phyloP scores from a whole-genome alignment of 495 filamentous ascomycete genomes.

The Penicillium herquei region DNA sequence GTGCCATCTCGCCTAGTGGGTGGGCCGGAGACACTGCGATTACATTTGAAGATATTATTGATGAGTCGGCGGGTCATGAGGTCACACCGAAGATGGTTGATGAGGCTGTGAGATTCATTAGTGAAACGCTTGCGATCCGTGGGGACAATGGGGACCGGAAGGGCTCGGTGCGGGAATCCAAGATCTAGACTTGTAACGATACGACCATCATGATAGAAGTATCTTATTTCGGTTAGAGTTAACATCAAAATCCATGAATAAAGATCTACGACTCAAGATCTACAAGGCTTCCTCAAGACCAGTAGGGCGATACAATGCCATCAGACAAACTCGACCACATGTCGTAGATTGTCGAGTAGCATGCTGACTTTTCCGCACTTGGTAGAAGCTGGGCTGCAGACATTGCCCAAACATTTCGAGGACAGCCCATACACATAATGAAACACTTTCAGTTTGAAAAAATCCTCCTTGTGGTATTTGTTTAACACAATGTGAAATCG shows the following conservation, averaged over 20 bases:
- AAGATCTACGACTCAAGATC: constrained; percentile 6
- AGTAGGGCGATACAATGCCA: background rate
- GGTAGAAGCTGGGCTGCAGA: background rate
- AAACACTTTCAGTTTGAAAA: constrained; percentile 16
- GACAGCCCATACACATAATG: background rate
- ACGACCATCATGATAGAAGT: background rate
- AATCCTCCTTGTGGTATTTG: constrained; percentile 44
- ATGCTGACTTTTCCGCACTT: too few species aligned
- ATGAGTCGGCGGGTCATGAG: constrained; percentile 68
- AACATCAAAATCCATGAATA: too few species aligned
- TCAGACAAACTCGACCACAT: background rate
- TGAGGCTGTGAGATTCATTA: constrained; percentile 67
- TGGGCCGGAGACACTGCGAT: constrained; percentile 61
- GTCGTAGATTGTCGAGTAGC: background rate
- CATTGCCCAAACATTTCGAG: background rate
- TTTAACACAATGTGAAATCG: constrained; percentile 41
- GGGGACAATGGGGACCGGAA: constrained; percentile 14
- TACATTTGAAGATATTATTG: constrained; percentile 70
- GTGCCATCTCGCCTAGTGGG: constrained; percentile 47
- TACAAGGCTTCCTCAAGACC: background rate
- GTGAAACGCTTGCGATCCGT: constrained; percentile 40
- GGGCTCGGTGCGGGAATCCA: constrained; percentile 41
- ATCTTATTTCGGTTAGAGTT: too few species aligned
- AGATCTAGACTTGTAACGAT: constrained; percentile 27
- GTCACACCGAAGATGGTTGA: constrained; percentile 70